A percentile compares a stretch with the other conserved stretches of the same genome.
These are phyloP conservation scores for Solanum virginianum DNA, from an alignment of 257 asterid genomes.

Conservation along the genomic window DNA sequence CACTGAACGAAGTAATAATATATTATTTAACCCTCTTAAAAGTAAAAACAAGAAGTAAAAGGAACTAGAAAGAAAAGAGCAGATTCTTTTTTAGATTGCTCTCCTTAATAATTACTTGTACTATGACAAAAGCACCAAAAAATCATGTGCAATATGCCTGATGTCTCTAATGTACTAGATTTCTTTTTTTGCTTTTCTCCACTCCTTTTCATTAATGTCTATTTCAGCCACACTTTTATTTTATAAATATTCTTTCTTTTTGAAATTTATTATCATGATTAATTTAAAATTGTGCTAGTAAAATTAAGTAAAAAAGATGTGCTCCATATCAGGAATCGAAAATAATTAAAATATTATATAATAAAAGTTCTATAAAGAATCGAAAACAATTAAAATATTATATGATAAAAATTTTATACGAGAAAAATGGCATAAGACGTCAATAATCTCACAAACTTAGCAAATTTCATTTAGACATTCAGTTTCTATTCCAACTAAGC, in stretches of 20 bases:
- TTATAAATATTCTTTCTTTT: neutral
- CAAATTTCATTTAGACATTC: too few relatives aligned
- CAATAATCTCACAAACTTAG: too few relatives aligned
- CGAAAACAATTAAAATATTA: too few relatives aligned
- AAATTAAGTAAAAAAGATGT: fast-evolving
- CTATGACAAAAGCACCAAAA: neutral
- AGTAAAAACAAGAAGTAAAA: constrained; percentile 3
- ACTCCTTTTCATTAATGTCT: neutral
- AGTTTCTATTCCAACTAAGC: too few relatives aligned
- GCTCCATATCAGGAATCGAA: too few relatives aligned
- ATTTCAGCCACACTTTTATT: neutral
- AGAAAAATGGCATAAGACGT: too few relatives aligned
- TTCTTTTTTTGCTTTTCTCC: neutral
- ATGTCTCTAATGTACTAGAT: neutral
- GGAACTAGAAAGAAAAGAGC: neutral
- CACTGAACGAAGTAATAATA: fast-evolving
- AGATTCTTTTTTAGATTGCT: neutral
- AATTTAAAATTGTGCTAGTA: neutral
- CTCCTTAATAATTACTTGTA: neutral
- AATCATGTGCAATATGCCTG: neutral
- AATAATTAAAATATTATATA: too few relatives aligned
- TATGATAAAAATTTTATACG: too few relatives aligned
- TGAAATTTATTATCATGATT: neutral
- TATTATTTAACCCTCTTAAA: constrained; percentile 15
- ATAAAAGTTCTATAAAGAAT: too few relatives aligned